Evolutionary conservation across 192 early-diverging fungal genomes (phyloP).

Genomic region (Coemansia reversa): DNA sequence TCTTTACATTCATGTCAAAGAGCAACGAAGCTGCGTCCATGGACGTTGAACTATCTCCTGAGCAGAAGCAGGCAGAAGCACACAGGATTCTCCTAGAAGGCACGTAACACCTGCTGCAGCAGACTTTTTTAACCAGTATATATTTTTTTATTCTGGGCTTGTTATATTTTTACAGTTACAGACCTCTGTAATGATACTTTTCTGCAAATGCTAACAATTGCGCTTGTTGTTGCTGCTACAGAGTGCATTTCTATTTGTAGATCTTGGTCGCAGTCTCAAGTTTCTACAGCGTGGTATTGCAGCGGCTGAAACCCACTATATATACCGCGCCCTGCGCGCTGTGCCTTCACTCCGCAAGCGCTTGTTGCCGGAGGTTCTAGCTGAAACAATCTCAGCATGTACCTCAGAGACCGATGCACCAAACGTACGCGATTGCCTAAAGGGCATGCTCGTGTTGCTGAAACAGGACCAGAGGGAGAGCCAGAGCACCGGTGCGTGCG

Average conservation of each 20-base stretch:
- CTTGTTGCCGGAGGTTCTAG: constrained; percentile 65
- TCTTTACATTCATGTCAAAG: constrained; percentile 18
- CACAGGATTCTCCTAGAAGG: constrained; percentile 51
- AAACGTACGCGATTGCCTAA: constrained; percentile 27
- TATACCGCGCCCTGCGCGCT: constrained; percentile 82
- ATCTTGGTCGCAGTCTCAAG: constrained; percentile 82
- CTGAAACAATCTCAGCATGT: constrained; percentile 58
- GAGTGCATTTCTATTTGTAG: constrained; percentile 53
- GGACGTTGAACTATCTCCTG: constrained; percentile 42
- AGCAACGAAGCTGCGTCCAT: constrained; percentile 31
- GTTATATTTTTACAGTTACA: neutral
- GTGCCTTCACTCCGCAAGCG: constrained; percentile 78
- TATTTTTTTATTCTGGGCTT: neutral
- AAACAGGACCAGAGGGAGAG: constrained; percentile 11
- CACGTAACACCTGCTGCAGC: constrained; percentile 18
- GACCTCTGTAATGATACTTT: neutral
- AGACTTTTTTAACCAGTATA: neutral
- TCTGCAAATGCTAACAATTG: constrained; percentile 6
- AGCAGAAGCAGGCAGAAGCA: constrained; percentile 48
- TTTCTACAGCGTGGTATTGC: constrained; percentile 81
- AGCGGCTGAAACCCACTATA: constrained; percentile 83
- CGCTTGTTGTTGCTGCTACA: neutral
- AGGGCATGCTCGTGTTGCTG: constrained; percentile 10
- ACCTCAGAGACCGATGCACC: constrained; percentile 25
- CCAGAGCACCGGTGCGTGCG: constrained; percentile 31